phyloP scores from a whole-genome alignment of 1,284 basidiomycete genomes.

The Puccinia sorghi region DNA sequence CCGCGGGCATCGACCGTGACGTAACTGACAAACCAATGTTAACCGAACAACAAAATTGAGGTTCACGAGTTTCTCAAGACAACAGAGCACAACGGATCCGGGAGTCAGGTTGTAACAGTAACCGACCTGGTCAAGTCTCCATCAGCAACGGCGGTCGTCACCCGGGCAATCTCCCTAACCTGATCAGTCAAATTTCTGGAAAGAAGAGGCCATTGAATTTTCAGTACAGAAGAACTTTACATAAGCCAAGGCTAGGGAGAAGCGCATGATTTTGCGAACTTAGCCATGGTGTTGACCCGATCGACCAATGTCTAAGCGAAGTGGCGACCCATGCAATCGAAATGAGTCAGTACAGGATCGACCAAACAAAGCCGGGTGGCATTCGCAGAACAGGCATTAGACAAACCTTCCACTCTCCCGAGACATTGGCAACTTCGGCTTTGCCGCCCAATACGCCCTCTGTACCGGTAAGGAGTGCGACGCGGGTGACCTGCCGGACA shows the following conservation, averaged over 20 bases:
- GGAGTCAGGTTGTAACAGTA: neutral
- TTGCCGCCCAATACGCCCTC: conserved; percentile 91
- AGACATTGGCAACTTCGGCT: conserved; percentile 85
- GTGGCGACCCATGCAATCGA: neutral
- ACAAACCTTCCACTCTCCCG: conserved; percentile 90
- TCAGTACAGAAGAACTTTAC: neutral
- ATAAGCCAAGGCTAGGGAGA: neutral
- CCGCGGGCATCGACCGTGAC: conserved; percentile 46
- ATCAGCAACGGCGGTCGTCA: conserved; percentile 46
- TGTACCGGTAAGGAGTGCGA: conserved; percentile 69
- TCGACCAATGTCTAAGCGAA: conserved; percentile 38
- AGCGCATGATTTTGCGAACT: conserved; percentile 10
- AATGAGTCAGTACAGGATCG: neutral
- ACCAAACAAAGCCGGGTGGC: neutral
- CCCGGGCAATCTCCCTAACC: conserved; percentile 46
- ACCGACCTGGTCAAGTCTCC: conserved; percentile 49
- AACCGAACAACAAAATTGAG: neutral
- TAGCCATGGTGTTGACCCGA: conserved; percentile 48
- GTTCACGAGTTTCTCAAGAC: neutral
- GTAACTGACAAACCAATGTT: conserved; percentile 36
- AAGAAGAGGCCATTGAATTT: too few species aligned
- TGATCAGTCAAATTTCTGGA: conserved; percentile 48
- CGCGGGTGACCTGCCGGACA: conserved; percentile 70
- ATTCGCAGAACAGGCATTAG: neutral
- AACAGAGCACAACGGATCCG: neutral